phyloP scores from a whole-genome alignment of 1,139 yeast species.

The Lipomyces yarrowii region DNA sequence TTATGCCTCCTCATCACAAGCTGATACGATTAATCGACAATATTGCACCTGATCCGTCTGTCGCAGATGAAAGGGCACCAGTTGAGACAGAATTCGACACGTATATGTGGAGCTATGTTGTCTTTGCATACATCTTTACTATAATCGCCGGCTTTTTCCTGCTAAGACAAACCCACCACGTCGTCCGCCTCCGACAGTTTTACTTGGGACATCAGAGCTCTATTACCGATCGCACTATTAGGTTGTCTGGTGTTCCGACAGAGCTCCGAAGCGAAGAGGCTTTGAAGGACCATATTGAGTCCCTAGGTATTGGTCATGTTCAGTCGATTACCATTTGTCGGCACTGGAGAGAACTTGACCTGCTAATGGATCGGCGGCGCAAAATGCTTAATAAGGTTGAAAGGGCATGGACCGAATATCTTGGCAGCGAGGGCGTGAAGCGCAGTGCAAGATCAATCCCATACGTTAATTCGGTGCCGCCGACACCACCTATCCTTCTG shows the following conservation, averaged over 20 bases:
- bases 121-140: slow-evolving; percentile 85
- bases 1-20: slow-evolving; percentile 39
- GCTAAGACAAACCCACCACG: slow-evolving; percentile 67
- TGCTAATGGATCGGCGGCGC: slow-evolving; percentile 62
- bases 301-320: slow-evolving; percentile 77
- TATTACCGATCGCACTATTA: slow-evolving; percentile 87
- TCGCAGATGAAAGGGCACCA: slow-evolving; percentile 18
- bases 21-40: slow-evolving; percentile 2
- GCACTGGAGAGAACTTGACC: slow-evolving; percentile 78
- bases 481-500: slow-evolving; percentile 28
- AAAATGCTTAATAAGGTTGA: slow-evolving; percentile 61
- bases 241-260: slow-evolving; percentile 90
- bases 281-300: slow-evolving; percentile 72
- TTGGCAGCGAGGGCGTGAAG: slow-evolving; percentile 42
- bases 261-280: slow-evolving; percentile 69
- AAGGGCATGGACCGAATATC: slow-evolving; percentile 74
- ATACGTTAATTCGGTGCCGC: slow-evolving; percentile 23
- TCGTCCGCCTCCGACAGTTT: slow-evolving; percentile 72
- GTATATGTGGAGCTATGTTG: slow-evolving; percentile 74
- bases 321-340: slow-evolving; percentile 75
- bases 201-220: slow-evolving; percentile 88
- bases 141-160: slow-evolving; percentile 63
- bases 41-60: background rate
- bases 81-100: slow-evolving; percentile 39
- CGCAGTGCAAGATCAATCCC: slow-evolving; percentile 27